A percentile compares a stretch with the other conserved stretches of the same genome.
Evolutionary conservation across 345 rosid species (phyloP).

Genomic region (Erucastrum elatum): DNA sequence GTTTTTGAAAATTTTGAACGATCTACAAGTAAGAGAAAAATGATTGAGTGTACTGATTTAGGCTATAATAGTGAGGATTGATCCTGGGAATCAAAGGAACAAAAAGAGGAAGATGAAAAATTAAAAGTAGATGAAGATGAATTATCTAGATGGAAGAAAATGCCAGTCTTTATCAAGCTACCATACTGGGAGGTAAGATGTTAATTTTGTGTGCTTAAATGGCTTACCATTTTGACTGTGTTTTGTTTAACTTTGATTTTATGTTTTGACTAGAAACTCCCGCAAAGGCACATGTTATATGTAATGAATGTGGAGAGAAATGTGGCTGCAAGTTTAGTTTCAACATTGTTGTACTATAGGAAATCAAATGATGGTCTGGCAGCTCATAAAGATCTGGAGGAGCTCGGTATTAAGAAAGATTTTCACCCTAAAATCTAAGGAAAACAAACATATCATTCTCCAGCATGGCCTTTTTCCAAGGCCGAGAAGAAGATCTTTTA

Average conservation of each 20-base stretch:
- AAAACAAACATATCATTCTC: neutral
- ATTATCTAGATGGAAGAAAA: too few species aligned
- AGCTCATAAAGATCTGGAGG: neutral
- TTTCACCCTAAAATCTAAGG: neutral
- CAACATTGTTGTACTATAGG: neutral
- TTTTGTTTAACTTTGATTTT: neutral
- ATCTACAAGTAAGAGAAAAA: too few species aligned
- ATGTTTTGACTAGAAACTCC: neutral
- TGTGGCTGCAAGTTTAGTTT: neutral
- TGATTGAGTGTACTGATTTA: too few species aligned
- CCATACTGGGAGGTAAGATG: too few species aligned
- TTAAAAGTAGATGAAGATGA: too few species aligned
- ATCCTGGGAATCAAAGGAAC: too few species aligned
- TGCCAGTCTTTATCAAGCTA: too few species aligned
- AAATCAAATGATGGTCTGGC: neutral
- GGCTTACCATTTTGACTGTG: too few species aligned
- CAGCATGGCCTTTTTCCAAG: neutral
- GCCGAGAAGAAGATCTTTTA: neutral
- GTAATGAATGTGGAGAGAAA: neutral
- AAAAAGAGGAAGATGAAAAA: too few species aligned
- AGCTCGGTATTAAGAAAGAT: neutral
- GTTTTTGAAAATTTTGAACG: too few species aligned
- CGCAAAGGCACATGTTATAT: neutral
- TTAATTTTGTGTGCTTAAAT: too few species aligned
- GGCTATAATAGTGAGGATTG: too few species aligned